These are phyloP conservation scores for Picochlorum sp. DNA, from an alignment of 139 green algal genomes.

Conservation along the genomic window DNA sequence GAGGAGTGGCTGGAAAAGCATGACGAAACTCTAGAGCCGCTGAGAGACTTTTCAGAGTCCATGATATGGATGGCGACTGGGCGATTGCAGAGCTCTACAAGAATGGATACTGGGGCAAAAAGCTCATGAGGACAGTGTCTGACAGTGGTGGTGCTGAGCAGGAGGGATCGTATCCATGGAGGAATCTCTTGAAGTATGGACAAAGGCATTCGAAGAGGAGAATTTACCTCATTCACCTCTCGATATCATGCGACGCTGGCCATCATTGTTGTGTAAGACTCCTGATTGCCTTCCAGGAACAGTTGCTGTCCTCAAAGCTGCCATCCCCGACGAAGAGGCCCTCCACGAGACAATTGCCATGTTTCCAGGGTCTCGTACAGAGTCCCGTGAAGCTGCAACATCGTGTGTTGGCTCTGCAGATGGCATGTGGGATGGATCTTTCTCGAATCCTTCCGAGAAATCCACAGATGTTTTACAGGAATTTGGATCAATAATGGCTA, in stretches of 20 bases:
- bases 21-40: neutral
- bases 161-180: neutral
- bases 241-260: slow-evolving; percentile 3
- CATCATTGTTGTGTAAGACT: neutral
- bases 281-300: slow-evolving; percentile 2
- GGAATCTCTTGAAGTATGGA: neutral
- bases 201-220: slow-evolving; percentile 5
- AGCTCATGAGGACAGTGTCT: slow-evolving; percentile 5
- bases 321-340: slow-evolving; percentile 3
- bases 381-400: slow-evolving; percentile 5
- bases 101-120: slow-evolving; percentile 6
- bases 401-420: slow-evolving; percentile 2
- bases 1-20: slow-evolving; percentile 7
- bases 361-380: neutral
- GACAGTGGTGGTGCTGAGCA: neutral
- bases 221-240: slow-evolving; percentile 1
- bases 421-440: slow-evolving; percentile 2
- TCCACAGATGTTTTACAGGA: neutral
- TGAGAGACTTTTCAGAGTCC: neutral
- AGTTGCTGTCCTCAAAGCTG: slow-evolving; percentile 8
- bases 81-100: slow-evolving; percentile 8
- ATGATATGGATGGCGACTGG: neutral
- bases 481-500: slow-evolving; percentile 8
- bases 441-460: neutral
- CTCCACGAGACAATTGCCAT: slow-evolving; percentile 2